These are phyloP conservation scores for Phytopythium sindhum DNA, from an alignment of 352 stramenopile species.

Conservation along the genomic window DNA sequence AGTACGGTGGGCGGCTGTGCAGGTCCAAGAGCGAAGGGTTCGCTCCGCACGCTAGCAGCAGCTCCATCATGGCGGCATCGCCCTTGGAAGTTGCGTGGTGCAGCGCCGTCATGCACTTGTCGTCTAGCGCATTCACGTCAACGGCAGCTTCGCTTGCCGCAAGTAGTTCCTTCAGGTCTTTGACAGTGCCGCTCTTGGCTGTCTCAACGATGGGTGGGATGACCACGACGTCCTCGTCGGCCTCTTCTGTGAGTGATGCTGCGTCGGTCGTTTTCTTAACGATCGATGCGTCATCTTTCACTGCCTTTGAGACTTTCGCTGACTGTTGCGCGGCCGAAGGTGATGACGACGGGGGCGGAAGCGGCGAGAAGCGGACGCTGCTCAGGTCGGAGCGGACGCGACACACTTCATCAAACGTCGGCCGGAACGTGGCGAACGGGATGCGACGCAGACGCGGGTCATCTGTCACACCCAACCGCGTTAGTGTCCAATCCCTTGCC, in stretches of 20 bases:
- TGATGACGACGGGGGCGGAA: constrained; percentile 23
- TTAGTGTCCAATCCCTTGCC: constrained; percentile 2
- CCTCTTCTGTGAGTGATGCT: constrained; percentile 2
- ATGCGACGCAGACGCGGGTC: constrained; percentile 73
- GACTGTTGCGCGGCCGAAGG: neutral
- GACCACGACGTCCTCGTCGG: constrained; percentile 15
- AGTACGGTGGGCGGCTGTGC: constrained; percentile 84
- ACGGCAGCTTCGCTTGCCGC: constrained; percentile 14
- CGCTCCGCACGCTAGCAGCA: constrained; percentile 80
- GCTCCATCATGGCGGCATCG: constrained; percentile 39
- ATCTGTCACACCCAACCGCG: constrained; percentile 15
- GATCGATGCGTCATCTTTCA: constrained; percentile 7
- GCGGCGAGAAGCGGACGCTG: constrained; percentile 59
- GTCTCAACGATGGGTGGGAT: constrained; percentile 40
- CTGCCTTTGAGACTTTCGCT: neutral
- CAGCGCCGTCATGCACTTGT: constrained; percentile 71
- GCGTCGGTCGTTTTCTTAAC: constrained; percentile 5
- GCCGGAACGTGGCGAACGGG: constrained; percentile 79
- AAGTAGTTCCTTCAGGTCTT: constrained; percentile 38
- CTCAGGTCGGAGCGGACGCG: constrained; percentile 67
- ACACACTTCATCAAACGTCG: constrained; percentile 86
- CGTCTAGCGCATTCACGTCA: constrained; percentile 57
- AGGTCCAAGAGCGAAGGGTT: constrained; percentile 85
- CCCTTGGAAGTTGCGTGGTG: constrained; percentile 65
- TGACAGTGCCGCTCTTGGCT: constrained; percentile 29